Conservation (phyloP, 768 basidiomycete genomes). For the Lactarius trivialis region DNA sequence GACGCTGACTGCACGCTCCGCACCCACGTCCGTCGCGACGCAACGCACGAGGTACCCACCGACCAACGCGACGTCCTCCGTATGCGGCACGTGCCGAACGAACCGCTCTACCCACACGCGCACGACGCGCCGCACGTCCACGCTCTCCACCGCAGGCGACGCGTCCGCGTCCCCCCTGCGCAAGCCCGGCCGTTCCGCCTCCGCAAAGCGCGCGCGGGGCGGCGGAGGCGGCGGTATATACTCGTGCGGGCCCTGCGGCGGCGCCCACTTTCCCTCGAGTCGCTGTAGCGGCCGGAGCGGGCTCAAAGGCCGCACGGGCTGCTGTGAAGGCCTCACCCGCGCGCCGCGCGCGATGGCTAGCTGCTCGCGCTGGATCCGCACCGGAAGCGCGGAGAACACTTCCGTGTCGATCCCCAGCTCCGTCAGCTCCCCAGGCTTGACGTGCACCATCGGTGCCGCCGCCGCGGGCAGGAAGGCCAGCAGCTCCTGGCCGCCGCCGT, state of each 20-base stretch:
- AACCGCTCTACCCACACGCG: constrained; percentile 71
- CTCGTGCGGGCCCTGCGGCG: constrained; percentile 32
- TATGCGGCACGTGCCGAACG: constrained; percentile 53
- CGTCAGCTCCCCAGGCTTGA: constrained; percentile 51
- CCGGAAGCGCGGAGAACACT: constrained; percentile 60
- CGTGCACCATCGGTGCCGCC: constrained; percentile 29
- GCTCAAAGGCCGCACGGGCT: constrained; percentile 7
- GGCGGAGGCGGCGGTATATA: constrained; percentile 43
- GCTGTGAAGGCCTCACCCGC: constrained; percentile 25
- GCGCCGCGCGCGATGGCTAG: constrained; percentile 52
- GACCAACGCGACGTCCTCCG: constrained; percentile 70
- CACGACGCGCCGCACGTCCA: constrained; percentile 67
- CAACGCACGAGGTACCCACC: constrained; percentile 63
- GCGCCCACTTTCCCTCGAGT: constrained; percentile 22
- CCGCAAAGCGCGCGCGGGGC: constrained; percentile 49
- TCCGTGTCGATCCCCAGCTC: constrained; percentile 67
- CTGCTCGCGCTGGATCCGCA: constrained; percentile 66
- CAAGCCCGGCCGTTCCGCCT: constrained; percentile 49
- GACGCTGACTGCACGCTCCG: constrained; percentile 63
- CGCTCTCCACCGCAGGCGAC: constrained; percentile 52
- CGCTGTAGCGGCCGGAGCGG: constrained; percentile 51
- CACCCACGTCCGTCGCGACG: constrained; percentile 61
- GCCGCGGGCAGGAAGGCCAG: constrained; percentile 31
- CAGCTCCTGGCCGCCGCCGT: constrained; percentile 30
- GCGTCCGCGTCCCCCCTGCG: constrained; percentile 43